These are phyloP conservation scores for Candida sithepensis DNA, from an alignment of 805 yeast genomes.

Conservation along the genomic window DNA sequence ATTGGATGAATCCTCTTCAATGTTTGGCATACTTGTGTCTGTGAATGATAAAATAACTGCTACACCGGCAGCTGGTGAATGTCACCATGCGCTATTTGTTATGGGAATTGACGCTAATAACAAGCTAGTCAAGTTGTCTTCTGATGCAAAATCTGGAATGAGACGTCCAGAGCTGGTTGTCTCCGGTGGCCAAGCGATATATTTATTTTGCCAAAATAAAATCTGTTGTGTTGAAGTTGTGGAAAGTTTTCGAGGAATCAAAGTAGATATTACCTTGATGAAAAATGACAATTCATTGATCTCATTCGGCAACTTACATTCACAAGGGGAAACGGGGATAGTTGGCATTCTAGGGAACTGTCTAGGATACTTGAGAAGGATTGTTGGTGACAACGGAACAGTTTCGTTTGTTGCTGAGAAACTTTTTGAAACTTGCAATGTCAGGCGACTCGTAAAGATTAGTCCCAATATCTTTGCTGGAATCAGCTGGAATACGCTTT, in stretches of 20 bases:
- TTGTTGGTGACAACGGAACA: not conserved
- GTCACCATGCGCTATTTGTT: not conserved
- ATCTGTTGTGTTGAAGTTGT: too few species aligned
- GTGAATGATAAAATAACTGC: not conserved
- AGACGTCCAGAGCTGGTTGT: not conserved
- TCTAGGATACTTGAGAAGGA: too few species aligned
- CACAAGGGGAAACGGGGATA: too few species aligned
- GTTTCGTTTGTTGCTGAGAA: not conserved
- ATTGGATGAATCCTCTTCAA: not conserved
- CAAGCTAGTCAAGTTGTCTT: not conserved
- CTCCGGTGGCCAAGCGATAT: not conserved
- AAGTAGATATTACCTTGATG: too few species aligned
- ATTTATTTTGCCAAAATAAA: too few species aligned
- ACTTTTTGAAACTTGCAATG: not conserved
- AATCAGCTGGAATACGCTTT: too few species aligned
- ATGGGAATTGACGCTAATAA: not conserved
- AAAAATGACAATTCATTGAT: too few species aligned
- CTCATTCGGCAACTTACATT: too few species aligned
- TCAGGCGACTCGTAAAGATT: not conserved
- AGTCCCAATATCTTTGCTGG: too few species aligned
- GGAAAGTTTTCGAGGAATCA: too few species aligned
- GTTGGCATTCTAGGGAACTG: too few species aligned
- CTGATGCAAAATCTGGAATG: not conserved
- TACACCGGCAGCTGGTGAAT: not conserved
- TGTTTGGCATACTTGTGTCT: not conserved